A percentile compares a stretch with the other conserved stretches of the same genome.
Conservation (phyloP, 805 yeast genomes). For the Yamadazyma nakazawae region DNA sequence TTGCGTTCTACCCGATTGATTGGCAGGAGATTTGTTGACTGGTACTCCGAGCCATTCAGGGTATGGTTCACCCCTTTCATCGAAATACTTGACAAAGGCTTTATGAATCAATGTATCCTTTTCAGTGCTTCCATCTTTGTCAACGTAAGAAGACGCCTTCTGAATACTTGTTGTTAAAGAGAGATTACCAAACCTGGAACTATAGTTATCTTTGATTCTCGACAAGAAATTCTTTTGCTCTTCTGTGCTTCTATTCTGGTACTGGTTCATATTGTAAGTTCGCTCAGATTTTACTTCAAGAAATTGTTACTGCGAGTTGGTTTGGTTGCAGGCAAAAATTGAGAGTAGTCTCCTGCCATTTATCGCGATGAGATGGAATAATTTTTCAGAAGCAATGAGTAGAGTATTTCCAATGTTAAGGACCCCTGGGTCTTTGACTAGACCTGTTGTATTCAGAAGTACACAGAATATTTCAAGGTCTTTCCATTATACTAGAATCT, state of each 20-base stretch:
- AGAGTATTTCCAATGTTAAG: neutral
- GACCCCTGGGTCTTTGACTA: neutral
- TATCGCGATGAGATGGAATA: neutral
- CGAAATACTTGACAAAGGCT: conserved; percentile 41
- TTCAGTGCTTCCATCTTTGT: conserved; percentile 37
- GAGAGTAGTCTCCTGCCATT: neutral
- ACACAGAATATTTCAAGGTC: neutral
- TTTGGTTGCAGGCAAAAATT: neutral
- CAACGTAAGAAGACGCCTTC: conserved; percentile 19
- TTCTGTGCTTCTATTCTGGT: conserved; percentile 13
- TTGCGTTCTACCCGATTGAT: neutral
- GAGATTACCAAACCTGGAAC: conserved; percentile 35
- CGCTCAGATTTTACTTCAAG: neutral
- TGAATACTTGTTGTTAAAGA: conserved; percentile 24
- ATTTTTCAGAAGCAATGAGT: conserved; percentile 1
- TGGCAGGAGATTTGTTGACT: neutral
- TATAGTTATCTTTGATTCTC: conserved; percentile 36
- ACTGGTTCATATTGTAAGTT: conserved; percentile 8
- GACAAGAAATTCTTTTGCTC: conserved; percentile 24
- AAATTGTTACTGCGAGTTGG: neutral
- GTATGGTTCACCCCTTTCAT: conserved; percentile 27
- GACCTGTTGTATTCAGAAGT: neutral
- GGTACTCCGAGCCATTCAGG: conserved; percentile 44
- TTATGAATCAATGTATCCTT: conserved; percentile 42
- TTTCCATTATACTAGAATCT: neutral